phyloP scores from a whole-genome alignment of 1,284 basidiomycete genomes.

The Sanghuangporus weigelae region DNA sequence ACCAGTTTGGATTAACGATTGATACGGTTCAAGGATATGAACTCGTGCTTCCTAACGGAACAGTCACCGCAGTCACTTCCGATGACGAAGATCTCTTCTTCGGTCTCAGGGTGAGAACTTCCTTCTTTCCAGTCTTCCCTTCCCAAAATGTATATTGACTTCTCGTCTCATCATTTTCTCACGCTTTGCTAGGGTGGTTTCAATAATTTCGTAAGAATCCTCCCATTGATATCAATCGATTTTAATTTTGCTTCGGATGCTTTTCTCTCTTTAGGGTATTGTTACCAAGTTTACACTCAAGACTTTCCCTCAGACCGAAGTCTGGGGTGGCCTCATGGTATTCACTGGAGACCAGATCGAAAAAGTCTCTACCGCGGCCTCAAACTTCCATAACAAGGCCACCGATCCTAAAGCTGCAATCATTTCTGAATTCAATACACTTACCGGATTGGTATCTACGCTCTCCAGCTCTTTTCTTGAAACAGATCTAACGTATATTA shows the following conservation, averaged over 20 bases:
- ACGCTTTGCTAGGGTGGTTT: slow-evolving; percentile 41
- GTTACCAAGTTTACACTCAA: slow-evolving; percentile 54
- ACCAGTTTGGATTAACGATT: slow-evolving; percentile 45
- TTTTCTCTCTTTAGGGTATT: slow-evolving; percentile 40
- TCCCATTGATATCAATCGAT: not conserved
- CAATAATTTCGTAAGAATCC: slow-evolving; percentile 50
- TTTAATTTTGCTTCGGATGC: not conserved
- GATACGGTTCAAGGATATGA: slow-evolving; percentile 44
- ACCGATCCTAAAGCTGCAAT: slow-evolving; percentile 56
- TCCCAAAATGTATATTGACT: not conserved
- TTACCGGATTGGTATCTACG: slow-evolving; percentile 33
- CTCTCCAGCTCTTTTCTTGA: not conserved
- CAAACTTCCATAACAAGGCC: slow-evolving; percentile 42
- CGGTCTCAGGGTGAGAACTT: slow-evolving; percentile 34
- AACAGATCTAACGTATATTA: not conserved
- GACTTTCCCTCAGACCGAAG: slow-evolving; percentile 46
- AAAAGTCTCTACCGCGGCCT: slow-evolving; percentile 39
- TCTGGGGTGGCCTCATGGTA: slow-evolving; percentile 56
- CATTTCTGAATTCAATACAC: slow-evolving; percentile 50
- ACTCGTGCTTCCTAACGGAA: slow-evolving; percentile 45
- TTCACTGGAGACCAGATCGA: slow-evolving; percentile 34
- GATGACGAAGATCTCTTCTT: slow-evolving; percentile 40
- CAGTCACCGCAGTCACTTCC: slow-evolving; percentile 33
- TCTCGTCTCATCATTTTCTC: not conserved
- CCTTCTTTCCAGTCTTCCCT: not conserved